These are phyloP conservation scores for Naganishia sp. DNA, from an alignment of 1,284 basidiomycete genomes.

Conservation along the genomic window DNA sequence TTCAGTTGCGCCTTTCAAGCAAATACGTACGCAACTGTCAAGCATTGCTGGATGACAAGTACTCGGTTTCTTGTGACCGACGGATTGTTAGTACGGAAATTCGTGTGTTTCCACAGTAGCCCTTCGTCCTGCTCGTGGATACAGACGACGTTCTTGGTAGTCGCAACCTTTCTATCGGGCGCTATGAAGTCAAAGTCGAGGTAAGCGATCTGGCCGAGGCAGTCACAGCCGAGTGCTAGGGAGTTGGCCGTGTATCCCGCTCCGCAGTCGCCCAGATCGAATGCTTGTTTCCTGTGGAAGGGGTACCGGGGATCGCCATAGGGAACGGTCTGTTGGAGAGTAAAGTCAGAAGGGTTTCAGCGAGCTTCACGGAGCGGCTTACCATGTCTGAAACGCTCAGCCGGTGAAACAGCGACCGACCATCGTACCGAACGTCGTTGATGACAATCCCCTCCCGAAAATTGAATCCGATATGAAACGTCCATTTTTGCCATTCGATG, in stretches of 20 bases:
- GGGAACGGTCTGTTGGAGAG: constrained; percentile 46
- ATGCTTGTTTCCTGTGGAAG: constrained; percentile 50
- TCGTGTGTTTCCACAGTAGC: constrained; percentile 55
- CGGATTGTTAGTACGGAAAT: constrained; percentile 51
- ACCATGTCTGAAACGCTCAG: constrained; percentile 54
- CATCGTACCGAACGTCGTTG: constrained; percentile 49
- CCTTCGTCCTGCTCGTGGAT: constrained; percentile 56
- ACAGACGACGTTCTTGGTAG: constrained; percentile 49
- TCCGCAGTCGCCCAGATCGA: constrained; percentile 55
- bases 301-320: constrained; percentile 52
- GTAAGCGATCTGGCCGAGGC: constrained; percentile 51
- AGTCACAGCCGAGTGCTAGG: constrained; percentile 55
- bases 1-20: no score
- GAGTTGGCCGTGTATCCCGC: constrained; percentile 53
- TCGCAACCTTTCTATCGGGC: constrained; percentile 37
- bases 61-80: constrained; percentile 50
- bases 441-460: constrained; percentile 52
- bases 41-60: constrained; percentile 47
- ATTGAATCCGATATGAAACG: constrained; percentile 42
- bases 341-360: constrained; percentile 35
- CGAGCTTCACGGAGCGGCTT: constrained; percentile 42
- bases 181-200: constrained; percentile 49
- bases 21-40: neutral
- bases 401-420: constrained; percentile 50
- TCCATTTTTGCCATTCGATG: constrained; percentile 50